Evolutionary conservation across 2,329 filamentous ascomycete species (phyloP), one percentile per base, ranked within the genome.

Genomic region (Aspergillus tanneri): DNA sequence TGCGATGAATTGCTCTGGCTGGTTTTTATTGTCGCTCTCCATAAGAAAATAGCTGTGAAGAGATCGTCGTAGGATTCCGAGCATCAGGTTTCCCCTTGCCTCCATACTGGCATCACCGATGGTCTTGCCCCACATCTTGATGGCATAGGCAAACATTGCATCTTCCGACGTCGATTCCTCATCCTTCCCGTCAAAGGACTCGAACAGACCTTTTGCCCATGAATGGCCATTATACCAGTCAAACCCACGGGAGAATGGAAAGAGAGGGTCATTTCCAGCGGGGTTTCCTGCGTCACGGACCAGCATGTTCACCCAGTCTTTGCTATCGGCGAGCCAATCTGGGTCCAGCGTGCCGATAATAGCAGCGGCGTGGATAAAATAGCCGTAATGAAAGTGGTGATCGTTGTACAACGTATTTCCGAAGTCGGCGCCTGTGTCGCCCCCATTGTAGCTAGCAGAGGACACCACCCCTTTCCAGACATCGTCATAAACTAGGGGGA

Each of bases 181-280:
- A 32, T 79, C 77, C 50, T 77, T 79, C 6, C 77, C 77, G 44
- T 81, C 78, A 5, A 71, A 75, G 14, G 77, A 79, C 35, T 75
- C 74, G 52, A 75, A 78, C 1, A 81, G 65, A 1, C 73, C 75
- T 61, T 78, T 90, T 2, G 92, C 92, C 90, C 92, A 96, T 49
- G 86, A 90, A 76, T 97, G 93, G 2, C 92, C 93, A 62, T 95
- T 84, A 68, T 85, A 97, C 89, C 90, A 96, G 70, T 97, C 93
- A 63, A 96, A 97, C 47, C 77, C 82, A 40, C 93, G 82, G 52
- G 81, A 91, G 57, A 89, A 85, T 0, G 92, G 91, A 68, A 95
- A 97, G 59, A 83, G 83, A 22, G 78, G 75, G 64, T 96, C 91
- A 14, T 78, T 66, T 2, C 76, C 64, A 57, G 81, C 85, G 0